Base-by-base conservation (phyloP, 2,329 filamentous ascomycete genomes). In the Verticillium nubilum region DNA sequence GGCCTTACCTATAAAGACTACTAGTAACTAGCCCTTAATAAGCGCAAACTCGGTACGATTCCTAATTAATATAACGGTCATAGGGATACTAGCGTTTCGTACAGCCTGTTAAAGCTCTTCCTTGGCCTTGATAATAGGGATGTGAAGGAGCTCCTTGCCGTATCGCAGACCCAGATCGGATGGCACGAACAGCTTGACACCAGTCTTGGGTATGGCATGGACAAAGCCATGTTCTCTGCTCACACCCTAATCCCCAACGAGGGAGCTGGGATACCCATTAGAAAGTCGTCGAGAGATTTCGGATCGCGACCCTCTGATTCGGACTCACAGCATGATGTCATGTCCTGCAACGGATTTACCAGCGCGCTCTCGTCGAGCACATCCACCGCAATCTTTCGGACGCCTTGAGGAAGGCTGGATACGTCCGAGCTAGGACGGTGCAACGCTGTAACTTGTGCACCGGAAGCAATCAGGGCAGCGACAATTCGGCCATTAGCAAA, bases 161-260 rank as follows among this genome's bases (percentile, higher is more conserved):
- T 60, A 63, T 7, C 63, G 65, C 25, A 65, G 58, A 9, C 62
- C 67, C 23, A 71, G 60, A 15, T 70, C 64, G 0, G 68, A 72
- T 2, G 67, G 68, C 27, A 70, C 66, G 52, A 70, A 71, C 0
- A 71, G 53, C 54, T 68, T 66, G 5, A 71, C 68, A 3, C 64
- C 62, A 1, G 68, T 63, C 25, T 67, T 62, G 0, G 69, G 67
- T 15, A 71, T 69, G 0, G 69, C 67, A 28, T 63, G 66, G 31
- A 70, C 53, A 54, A 71, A 69, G 25, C 26, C 65, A 29, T 64
- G 65, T 35, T 70, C 68, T 27, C 57, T 62, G 6, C 54, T 7
- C 15, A 68, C 47, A 0, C 63, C 65, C n/a, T 69, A 65, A 26
- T 66, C 66, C 3, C 47, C 47, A 3, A 52, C 47, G 7, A 71